Evolutionary conservation across 768 basidiomycete genomes (phyloP).

Genomic region (Leccinum fibrillosum): DNA sequence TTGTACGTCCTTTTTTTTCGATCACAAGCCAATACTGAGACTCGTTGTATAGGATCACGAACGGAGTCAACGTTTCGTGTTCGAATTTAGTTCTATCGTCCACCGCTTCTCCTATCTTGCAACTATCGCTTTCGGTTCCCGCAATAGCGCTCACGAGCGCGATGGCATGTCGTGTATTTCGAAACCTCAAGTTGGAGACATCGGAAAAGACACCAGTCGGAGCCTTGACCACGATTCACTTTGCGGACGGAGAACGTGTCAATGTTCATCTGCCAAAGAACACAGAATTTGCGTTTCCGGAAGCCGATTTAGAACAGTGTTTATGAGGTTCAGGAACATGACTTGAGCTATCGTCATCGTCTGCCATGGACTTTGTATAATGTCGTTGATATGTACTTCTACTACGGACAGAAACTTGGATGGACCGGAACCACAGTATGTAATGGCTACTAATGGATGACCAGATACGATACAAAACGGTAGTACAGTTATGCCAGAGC

Average conservation of each 20-base stretch:
- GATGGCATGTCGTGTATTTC: constrained; percentile 36
- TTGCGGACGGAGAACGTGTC: constrained; percentile 6
- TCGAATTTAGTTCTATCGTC: constrained; percentile 17
- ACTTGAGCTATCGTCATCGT: background rate
- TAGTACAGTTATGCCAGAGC: background rate
- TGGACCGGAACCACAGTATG: background rate
- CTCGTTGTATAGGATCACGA: constrained; percentile 32
- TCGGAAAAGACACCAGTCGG: constrained; percentile 6
- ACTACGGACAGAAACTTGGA: background rate
- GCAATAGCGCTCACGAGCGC: constrained; percentile 30
- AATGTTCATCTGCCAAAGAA: constrained; percentile 1
- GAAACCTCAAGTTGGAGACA: constrained; percentile 28
- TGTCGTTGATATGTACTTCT: background rate
- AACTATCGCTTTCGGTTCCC: constrained; percentile 23
- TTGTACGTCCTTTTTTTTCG: constrained; percentile 21
- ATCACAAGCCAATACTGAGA: background rate
- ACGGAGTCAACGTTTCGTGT: constrained; percentile 30
- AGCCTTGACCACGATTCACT: constrained; percentile 16
- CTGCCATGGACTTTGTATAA: background rate
- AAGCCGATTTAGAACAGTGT: constrained; percentile 1
- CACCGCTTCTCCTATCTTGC: constrained; percentile 21
- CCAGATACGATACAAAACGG: constrained; percentile 18
- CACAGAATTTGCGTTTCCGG: background rate
- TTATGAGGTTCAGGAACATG: background rate
- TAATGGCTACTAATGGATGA: background rate